Percentiles rank a stretch among this genome's conserved stretches.
Evolutionary conservation across 2,329 filamentous ascomycete genomes (phyloP).

Genomic region (Hypoxylon sp.): DNA sequence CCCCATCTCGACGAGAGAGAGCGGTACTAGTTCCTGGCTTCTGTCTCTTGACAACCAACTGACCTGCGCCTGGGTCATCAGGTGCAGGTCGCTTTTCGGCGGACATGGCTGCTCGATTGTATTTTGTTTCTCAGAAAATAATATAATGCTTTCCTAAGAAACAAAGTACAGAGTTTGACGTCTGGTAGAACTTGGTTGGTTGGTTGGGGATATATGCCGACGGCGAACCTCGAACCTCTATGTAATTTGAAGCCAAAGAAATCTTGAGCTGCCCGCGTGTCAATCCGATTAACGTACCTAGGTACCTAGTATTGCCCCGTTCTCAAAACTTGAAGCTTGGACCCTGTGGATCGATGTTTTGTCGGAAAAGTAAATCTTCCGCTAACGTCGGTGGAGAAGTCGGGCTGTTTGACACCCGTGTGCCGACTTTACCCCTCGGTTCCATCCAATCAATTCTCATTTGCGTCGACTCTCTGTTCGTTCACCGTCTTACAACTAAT

Average conservation of each 20-base stretch:
- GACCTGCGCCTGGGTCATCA: constrained; percentile 82
- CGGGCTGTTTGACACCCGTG: constrained; percentile 13
- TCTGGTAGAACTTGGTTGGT: not conserved
- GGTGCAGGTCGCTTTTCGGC: constrained; percentile 93
- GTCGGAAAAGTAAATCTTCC: constrained; percentile 37
- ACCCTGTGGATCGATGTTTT: not conserved
- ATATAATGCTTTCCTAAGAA: not conserved
- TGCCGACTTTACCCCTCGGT: constrained; percentile 7
- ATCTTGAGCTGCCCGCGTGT: not conserved
- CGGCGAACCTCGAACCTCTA: not conserved
- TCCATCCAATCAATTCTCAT: constrained; percentile 9
- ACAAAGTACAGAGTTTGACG: not conserved
- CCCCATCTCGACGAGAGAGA: constrained; percentile 67
- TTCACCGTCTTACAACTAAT: constrained; percentile 27
- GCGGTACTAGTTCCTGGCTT: constrained; percentile 72
- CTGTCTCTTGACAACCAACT: constrained; percentile 91
- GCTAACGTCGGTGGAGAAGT: not conserved
- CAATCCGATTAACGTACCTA: no score
- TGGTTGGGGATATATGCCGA: not conserved
- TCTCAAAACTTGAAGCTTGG: not conserved
- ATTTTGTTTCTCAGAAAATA: not conserved
- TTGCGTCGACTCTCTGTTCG: not conserved
- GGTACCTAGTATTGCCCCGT: no score
- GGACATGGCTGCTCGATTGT: constrained; percentile 73
- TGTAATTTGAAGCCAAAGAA: constrained; percentile 1